Conservation (phyloP, 208 protist genomes). For the Acanthamoeba healyi region DNA sequence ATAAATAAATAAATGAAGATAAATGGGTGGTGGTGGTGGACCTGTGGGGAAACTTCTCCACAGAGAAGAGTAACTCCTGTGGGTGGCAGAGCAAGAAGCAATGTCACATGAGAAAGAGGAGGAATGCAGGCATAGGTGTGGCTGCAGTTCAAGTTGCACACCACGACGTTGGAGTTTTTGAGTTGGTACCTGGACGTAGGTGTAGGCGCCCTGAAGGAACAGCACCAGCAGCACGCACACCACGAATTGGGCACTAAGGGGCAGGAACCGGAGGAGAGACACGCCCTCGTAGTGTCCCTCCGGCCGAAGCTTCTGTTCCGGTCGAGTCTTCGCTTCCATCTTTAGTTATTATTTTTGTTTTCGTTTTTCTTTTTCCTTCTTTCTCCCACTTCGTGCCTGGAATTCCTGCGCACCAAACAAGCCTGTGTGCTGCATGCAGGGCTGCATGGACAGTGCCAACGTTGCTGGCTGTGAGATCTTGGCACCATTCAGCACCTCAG, state of each 20-base stretch:
- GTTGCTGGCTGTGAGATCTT: too few relatives aligned
- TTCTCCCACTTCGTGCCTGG: not conserved
- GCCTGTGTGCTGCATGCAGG: too few relatives aligned
- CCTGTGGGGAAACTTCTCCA: constrained; percentile 18
- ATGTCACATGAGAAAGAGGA: too few relatives aligned
- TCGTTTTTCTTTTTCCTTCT: not conserved
- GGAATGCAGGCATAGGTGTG: not conserved
- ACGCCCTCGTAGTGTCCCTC: not conserved
- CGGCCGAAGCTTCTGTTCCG: not conserved
- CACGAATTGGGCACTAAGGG: constrained; percentile 3
- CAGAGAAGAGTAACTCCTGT: constrained; percentile 32
- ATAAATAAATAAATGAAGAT: not conserved
- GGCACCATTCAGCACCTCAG: too few relatives aligned
- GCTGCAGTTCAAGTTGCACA: not conserved
- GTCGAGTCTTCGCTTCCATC: not conserved
- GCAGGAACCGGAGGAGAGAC: not conserved
- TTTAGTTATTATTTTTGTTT: not conserved
- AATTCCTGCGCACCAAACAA: not conserved
- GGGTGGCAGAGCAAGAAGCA: too few relatives aligned
- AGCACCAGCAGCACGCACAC: constrained; percentile 42
- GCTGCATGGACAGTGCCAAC: too few relatives aligned
- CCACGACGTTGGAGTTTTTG: too few relatives aligned
- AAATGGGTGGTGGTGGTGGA: not conserved
- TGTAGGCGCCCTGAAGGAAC: constrained; percentile 41
- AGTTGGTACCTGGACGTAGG: constrained; percentile 10